Evolutionary conservation across 805 yeast genomes (phyloP), one percentile per base, ranked within the genome.

Genomic region (Isabelozyma heimii): DNA sequence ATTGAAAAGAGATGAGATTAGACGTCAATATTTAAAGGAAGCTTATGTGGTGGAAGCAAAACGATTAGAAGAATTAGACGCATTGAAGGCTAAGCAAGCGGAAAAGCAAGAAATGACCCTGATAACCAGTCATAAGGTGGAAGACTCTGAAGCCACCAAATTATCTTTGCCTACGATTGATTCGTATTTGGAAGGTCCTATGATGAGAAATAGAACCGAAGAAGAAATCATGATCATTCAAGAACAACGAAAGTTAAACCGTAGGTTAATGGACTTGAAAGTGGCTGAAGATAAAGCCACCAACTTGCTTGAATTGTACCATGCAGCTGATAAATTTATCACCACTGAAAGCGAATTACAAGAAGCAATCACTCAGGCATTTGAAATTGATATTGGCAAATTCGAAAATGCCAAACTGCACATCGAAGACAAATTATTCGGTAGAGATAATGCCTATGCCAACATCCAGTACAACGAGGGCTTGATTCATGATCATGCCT

Each of bases 91-190:
- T 3, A 51, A 55, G 46, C 57, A 59, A 30, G 75, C 66, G 16
- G 62, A 62, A 54, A 69, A 63, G 41, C 65, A 62, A 43, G 54
- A 53, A n/a, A 50, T 56, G 13, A 65, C 64, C 42, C 56, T 53
- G 37, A 70, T 72, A 20, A 30, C n/a, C 35, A 7, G n/a, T 30
- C 48, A 49, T 28, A 61, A 63, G 35, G 62, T 70, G 46, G 77
- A 76, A 47, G 77, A 75, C 53, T 66, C 79, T 5, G 75, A 73
- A 45, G 85, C 89, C 20, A 76, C 82, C 44, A 72, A 75, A 58
- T 77, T 85, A 59, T 89, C 96, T 1, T 73, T 89, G 45, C 97
- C 97, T 43, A 87, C 96, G 1, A 73, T 91, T 49, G 90, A 86
- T 58, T 75, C 79, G 37, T 76, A 83, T 53, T 66, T 89, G 51